Evolutionary conservation across 2,329 filamentous ascomycete species (phyloP).

Genomic region (Hypoxylon sp.): DNA sequence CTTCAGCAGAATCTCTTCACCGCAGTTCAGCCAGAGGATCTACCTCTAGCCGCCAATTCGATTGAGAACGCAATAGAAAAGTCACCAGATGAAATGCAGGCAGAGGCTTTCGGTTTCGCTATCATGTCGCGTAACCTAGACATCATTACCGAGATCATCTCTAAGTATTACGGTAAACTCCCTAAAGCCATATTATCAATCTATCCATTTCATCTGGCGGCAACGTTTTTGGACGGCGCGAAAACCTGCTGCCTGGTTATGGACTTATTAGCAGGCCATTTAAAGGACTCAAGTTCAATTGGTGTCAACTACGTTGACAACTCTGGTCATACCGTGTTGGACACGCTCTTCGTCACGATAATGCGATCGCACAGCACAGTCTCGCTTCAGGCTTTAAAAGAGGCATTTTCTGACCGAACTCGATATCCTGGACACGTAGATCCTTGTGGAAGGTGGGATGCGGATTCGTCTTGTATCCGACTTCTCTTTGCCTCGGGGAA

Average conservation of each 20-base stretch:
- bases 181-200: slow-evolving; percentile 29
- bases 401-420: slow-evolving; percentile 44
- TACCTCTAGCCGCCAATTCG: slow-evolving; percentile 32
- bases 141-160: neutral
- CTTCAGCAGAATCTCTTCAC: slow-evolving; percentile 22
- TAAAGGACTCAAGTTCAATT: slow-evolving; percentile 3
- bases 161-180: neutral
- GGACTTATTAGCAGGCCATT: slow-evolving; percentile 29
- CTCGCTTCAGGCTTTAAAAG: slow-evolving; percentile 50
- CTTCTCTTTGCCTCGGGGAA: slow-evolving; percentile 50
- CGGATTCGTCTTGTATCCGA: slow-evolving; percentile 56
- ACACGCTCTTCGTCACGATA: slow-evolving; percentile 57
- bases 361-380: slow-evolving; percentile 56
- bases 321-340: slow-evolving; percentile 57
- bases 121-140: slow-evolving; percentile 46
- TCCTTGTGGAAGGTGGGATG: slow-evolving; percentile 61
- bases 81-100: slow-evolving; percentile 14
- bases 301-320: slow-evolving; percentile 46
- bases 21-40: slow-evolving; percentile 2
- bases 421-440: slow-evolving; percentile 58
- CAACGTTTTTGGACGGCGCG: slow-evolving; percentile 56
- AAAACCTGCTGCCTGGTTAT: slow-evolving; percentile 53
- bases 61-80: slow-evolving; percentile 29
- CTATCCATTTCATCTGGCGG: slow-evolving; percentile 56
- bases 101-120: slow-evolving; percentile 42